These are phyloP conservation scores for Nyctanthes arbortristis DNA, from an alignment of 257 asterid genomes.

Conservation along the genomic window DNA sequence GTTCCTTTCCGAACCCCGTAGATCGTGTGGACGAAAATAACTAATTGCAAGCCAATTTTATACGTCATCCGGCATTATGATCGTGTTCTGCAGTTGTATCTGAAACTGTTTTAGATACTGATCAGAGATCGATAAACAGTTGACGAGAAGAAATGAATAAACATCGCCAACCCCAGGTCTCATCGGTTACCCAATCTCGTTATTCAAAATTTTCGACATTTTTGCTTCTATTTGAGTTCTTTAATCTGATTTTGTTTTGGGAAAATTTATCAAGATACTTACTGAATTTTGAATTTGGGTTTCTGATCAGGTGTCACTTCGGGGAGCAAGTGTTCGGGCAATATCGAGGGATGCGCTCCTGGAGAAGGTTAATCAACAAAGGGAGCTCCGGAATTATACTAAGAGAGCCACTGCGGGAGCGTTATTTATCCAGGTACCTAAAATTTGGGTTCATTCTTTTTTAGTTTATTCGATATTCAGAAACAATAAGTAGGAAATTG, in stretches of 20 bases:
- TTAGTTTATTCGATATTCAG: constrained; percentile 9
- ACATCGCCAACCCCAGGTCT: not conserved
- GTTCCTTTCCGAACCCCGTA: not conserved
- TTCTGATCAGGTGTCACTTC: constrained; percentile 72
- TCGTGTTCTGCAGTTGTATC: not conserved
- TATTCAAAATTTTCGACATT: not conserved
- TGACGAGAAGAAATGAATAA: not conserved
- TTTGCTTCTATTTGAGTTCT: not conserved
- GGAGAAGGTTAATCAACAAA: constrained; percentile 71
- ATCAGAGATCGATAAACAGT: not conserved
- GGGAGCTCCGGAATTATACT: constrained; percentile 72
- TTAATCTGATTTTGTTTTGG: not conserved
- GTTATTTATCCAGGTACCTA: constrained; percentile 62
- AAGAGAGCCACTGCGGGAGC: constrained; percentile 78
- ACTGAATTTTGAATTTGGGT: constrained; percentile 16
- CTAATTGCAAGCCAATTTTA: not conserved
- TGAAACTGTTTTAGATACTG: not conserved
- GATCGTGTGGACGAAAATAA: not conserved
- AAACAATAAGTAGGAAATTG: not conserved
- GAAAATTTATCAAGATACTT: not conserved
- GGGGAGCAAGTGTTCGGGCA: constrained; percentile 92
- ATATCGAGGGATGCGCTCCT: constrained; percentile 80
- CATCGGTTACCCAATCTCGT: not conserved
- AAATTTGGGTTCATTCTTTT: not conserved
- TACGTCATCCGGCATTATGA: not conserved